A percentile compares a stretch with the other conserved stretches of the same genome.
These are phyloP conservation scores for Beta vulgaris DNA, from an alignment of 148 eudicot genomes.

Conservation along the genomic window DNA sequence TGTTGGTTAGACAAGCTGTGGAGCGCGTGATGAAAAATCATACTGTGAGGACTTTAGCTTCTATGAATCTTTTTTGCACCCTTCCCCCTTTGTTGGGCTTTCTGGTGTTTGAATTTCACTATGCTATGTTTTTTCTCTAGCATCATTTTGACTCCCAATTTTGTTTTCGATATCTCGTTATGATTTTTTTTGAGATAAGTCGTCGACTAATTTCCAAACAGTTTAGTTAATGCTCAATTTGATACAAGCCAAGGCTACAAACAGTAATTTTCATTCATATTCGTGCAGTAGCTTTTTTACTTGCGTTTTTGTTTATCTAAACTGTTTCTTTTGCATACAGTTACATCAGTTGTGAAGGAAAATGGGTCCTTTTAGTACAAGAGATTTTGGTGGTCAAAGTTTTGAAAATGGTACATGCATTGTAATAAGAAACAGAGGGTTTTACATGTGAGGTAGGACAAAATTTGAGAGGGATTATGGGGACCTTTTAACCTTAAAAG, in stretches of 20 bases:
- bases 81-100: background rate
- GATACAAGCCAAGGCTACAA: background rate
- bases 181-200: background rate
- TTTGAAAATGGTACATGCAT: too few relatives aligned
- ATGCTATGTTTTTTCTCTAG: background rate
- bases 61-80: background rate
- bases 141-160: background rate
- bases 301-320: background rate
- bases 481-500: too few relatives aligned
- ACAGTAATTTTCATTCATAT: background rate
- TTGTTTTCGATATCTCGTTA: background rate
- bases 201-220: background rate
- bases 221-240: background rate
- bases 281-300: background rate
- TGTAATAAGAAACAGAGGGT: too few relatives aligned
- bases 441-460: too few relatives aligned
- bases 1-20: constrained; percentile 88
- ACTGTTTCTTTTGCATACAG: background rate
- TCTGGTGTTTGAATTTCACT: background rate
- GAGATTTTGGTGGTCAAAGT: too few relatives aligned
- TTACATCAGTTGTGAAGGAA: background rate
- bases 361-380: background rate
- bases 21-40: constrained; percentile 70
- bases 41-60: constrained; percentile 52
- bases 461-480: too few relatives aligned